Percentiles rank a stretch among this genome's conserved stretches.
phyloP scores from a whole-genome alignment of 116 monocot genomes.

The Papilionanthe hybrid region DNA sequence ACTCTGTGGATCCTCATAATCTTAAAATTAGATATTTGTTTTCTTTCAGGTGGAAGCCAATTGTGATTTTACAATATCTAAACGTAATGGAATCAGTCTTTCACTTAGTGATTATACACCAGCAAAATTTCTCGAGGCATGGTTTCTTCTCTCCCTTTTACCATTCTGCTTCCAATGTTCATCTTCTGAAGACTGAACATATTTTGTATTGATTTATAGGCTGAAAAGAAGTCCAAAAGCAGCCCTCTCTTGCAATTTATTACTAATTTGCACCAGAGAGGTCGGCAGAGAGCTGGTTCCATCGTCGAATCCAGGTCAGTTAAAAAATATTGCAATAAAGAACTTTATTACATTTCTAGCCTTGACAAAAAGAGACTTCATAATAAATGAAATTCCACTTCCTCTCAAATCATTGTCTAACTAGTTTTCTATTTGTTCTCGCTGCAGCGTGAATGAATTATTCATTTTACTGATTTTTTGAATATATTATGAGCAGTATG shows the following conservation, averaged over 20 bases:
- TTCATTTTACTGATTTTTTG: too few relatives aligned
- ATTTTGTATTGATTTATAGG: constrained; percentile 39
- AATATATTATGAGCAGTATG: too few relatives aligned
- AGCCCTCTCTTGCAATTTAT: constrained; percentile 70
- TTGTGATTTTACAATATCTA: constrained; percentile 55
- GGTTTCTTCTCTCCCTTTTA: not conserved
- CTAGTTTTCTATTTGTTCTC: too few relatives aligned
- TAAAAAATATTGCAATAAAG: too few relatives aligned
- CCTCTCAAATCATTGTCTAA: too few relatives aligned
- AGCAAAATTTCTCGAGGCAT: constrained; percentile 60
- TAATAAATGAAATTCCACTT: too few relatives aligned
- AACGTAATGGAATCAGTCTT: constrained; percentile 38
- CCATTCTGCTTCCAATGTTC: not conserved
- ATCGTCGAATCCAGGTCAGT: constrained; percentile 70
- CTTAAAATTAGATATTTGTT: not conserved
- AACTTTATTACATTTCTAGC: too few relatives aligned
- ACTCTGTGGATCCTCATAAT: not conserved
- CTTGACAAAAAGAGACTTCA: too few relatives aligned
- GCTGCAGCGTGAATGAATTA: too few relatives aligned
- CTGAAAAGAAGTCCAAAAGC: constrained; percentile 55
- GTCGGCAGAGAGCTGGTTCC: constrained; percentile 61
- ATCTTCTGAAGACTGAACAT: constrained; percentile 2
- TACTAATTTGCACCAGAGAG: constrained; percentile 42
- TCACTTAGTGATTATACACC: constrained; percentile 57
- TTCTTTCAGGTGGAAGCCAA: constrained; percentile 63